A percentile compares a stretch with the other conserved stretches of the same genome.
Conservation (phyloP, 2,329 filamentous ascomycete species). For the Fusarium graminum region DNA sequence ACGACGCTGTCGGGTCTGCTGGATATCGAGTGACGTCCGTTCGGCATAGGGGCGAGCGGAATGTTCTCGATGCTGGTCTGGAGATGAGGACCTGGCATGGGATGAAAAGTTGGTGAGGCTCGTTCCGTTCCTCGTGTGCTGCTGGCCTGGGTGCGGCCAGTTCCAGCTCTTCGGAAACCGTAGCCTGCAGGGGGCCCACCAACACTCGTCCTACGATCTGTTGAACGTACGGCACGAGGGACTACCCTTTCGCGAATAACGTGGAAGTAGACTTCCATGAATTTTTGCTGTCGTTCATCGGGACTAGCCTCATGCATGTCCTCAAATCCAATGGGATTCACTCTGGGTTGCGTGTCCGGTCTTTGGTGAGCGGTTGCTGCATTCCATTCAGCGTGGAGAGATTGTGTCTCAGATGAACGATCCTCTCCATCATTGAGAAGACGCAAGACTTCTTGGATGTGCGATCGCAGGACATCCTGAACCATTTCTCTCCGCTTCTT, state of each 20-base stretch:
- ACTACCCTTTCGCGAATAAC: slow-evolving; percentile 59
- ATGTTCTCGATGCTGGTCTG: slow-evolving; percentile 30
- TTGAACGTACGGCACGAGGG: slow-evolving; percentile 50
- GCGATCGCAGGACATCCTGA: slow-evolving; percentile 61
- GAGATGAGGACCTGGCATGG: slow-evolving; percentile 21
- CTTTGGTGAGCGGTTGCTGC: slow-evolving; percentile 27
- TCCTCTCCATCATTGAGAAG: slow-evolving; percentile 60
- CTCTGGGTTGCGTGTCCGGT: slow-evolving; percentile 26
- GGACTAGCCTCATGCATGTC: slow-evolving; percentile 62
- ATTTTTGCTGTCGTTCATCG: slow-evolving; percentile 62
- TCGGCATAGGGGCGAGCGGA: slow-evolving; percentile 18
- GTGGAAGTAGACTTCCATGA: slow-evolving; percentile 68
- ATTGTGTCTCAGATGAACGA: slow-evolving; percentile 45
- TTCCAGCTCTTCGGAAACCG: slow-evolving; percentile 41
- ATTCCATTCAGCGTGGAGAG: slow-evolving; percentile 37
- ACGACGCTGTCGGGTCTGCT: slow-evolving; percentile 31
- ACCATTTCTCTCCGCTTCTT: slow-evolving; percentile 55
- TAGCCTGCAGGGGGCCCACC: slow-evolving; percentile 42
- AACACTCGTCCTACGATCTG: slow-evolving; percentile 46
- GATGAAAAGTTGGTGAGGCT: slow-evolving; percentile 17
- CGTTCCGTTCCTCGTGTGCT: slow-evolving; percentile 35
- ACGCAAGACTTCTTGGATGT: slow-evolving; percentile 63
- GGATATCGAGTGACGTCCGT: slow-evolving; percentile 20
- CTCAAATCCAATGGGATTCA: slow-evolving; percentile 53
- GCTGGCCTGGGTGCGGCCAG: slow-evolving; percentile 45